A percentile compares a stretch with the other conserved stretches of the same genome.
These are phyloP conservation scores for Apiotrichum porosum DNA, from an alignment of 1,284 basidiomycete genomes.

Conservation along the genomic window DNA sequence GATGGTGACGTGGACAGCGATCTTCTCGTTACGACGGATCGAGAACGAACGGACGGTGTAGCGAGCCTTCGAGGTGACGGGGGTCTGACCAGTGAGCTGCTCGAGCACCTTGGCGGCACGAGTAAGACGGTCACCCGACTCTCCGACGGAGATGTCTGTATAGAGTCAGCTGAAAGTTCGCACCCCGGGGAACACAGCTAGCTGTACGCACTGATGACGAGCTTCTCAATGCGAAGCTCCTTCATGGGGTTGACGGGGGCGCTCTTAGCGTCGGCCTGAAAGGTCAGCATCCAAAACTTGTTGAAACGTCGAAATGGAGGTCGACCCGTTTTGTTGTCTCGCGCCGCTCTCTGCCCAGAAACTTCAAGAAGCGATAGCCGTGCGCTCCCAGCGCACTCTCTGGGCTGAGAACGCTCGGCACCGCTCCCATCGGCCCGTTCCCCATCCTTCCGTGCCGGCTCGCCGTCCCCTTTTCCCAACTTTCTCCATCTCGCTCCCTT, in stretches of 20 bases:
- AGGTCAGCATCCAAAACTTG: not conserved
- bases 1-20: conserved; percentile 98
- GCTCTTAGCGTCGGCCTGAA: conserved; percentile 80
- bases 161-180: conserved; percentile 4
- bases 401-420: not conserved
- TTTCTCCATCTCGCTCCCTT: not conserved
- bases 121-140: conserved; percentile 98
- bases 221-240: conserved; percentile 97
- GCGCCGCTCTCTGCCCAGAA: not conserved
- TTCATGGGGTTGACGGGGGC: conserved; percentile 88
- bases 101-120: conserved; percentile 99
- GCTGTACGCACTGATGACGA: conserved; percentile 87
- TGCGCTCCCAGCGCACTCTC: not conserved
- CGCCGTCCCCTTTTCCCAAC: not conserved
- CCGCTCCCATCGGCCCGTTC: not conserved
- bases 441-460: not conserved
- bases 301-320: not conserved
- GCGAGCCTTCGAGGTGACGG: conserved; percentile 98
- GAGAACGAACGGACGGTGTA: conserved; percentile 99
- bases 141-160: conserved; percentile 97
- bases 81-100: conserved; percentile 98
- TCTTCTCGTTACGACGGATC: conserved; percentile 99
- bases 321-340: not conserved
- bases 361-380: not conserved
- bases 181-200: not conserved